Evolutionary conservation across 2,329 filamentous ascomycete species (phyloP), one percentile per base, ranked within the genome.

Genomic region (Metarhizium sp.): DNA sequence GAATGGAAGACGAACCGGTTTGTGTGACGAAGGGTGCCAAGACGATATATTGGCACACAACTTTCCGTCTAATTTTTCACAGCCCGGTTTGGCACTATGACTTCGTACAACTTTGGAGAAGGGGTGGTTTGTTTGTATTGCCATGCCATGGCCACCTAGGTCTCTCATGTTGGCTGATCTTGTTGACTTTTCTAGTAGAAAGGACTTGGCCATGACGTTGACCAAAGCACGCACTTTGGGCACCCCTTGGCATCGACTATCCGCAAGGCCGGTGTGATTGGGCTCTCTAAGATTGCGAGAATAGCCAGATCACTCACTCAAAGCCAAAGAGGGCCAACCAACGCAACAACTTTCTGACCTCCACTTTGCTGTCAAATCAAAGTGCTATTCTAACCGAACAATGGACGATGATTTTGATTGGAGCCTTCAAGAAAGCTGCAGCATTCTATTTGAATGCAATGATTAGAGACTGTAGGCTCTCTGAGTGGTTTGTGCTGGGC

Each of bases 1-100:
- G 1, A 79, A 1, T 36, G 34, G 8, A 36, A 36, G 25, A 25
- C 25, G 25, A 25, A 25, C 4, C 25, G 25, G 4, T 25, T 25
- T 25, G 25, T 25, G 25, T 25, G 25, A 25, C 25, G 25, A 25
- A 25, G 25, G 25, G 25, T 25, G 25, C 25, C 4, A 25, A 25
- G 25, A 25, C 25, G 3, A 25, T 25, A 25, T 25, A 25, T 25
- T 25, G 25, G 25, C 25, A 25, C 25, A 25, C 25, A 25, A 25
- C 25, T 25, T 25, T 4, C 25, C 25, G 25, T 25, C 25, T 25
- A 25, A 4, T 25, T 25, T 25, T 25, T 25, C 3, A 25, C 3
- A 25, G 25, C 25, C 25, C 4, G 25, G 25, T 25, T 25, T 4
- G 25, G 25, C 25, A 25, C 25, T 25, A 25, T 25, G 25, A 25